Base-by-base conservation (phyloP, 2,329 filamentous ascomycete genomes). In the Claviceps fusiformis region DNA sequence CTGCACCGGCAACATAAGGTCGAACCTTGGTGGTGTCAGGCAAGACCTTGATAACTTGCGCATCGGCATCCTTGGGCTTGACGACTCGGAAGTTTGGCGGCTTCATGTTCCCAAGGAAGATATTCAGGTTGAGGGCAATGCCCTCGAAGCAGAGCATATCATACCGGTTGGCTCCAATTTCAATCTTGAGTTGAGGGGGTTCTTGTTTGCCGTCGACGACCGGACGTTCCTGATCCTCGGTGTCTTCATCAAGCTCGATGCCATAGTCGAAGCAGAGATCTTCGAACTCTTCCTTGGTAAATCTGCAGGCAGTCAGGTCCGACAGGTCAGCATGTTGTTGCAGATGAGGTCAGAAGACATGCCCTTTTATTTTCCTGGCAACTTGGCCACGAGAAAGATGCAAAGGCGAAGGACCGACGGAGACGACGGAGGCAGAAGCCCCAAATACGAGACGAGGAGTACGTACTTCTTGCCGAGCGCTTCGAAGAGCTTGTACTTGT, bases 221-320 rank as follows among this genome's bases (percentile, higher is more conserved):
- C 37, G 87, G 87, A 50, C 88, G 78, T 61, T 89, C 83, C 56
- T 81, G 78, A 64, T 88, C 78, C 62, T 89, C 86, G 52, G 88
- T 93, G 71, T 98, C 93, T 75, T 97, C 92, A 74, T 98, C 93
- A 63, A 98, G 81, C 73, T 98, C 93, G 68, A 98, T 95, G 57
- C 91, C 91, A 68, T 95, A 98, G 66, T 98, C 92, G 79, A 98
- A 98, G 73, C 93, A 97, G 63, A 98, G 79, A 67, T 95, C 87
- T 71, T 98, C 93, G 68, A 98, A 98, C 67, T 95, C 89, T 65
- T 95, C 83, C 60, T 89, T 93, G 55, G 92, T 95, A 72, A 88
- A 92, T 62, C 87, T 91, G 57, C 45, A 46, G 45, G 41, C 24
- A 24, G 24, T 2, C 45, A 50, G 52, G 53, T n/a, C 29, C 55